phyloP scores from a whole-genome alignment of 805 yeast species.

The Deakozyma indianensis region DNA sequence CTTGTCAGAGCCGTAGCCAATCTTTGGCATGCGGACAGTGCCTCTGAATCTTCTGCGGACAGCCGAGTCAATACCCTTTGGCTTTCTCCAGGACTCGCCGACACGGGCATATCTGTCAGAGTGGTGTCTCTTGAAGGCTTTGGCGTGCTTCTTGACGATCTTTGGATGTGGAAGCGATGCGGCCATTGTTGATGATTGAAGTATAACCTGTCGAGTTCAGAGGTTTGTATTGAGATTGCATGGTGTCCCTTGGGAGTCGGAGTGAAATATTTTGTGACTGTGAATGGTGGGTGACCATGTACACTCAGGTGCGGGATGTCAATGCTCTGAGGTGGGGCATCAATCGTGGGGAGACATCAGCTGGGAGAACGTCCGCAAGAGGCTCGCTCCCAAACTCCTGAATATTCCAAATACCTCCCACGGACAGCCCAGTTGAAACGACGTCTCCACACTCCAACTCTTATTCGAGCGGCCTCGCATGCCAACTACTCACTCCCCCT shows the following conservation, averaged over 20 bases:
- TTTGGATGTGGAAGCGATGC: constrained; percentile 96
- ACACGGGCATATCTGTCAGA: constrained; percentile 99
- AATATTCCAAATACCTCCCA: too few relatives aligned
- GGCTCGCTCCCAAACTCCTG: too few relatives aligned
- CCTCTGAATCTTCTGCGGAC: constrained; percentile 99
- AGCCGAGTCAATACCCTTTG: constrained; percentile 99
- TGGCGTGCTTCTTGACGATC: constrained; percentile 98
- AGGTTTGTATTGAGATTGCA: neutral
- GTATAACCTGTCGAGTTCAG: neutral
- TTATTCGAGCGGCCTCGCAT: too few relatives aligned
- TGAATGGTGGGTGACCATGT: neutral
- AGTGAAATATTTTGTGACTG: neutral
- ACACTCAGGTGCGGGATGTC: too few relatives aligned
- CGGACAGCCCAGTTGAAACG: too few relatives aligned
- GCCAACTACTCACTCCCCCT: neutral
- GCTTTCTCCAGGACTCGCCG: constrained; percentile 99
- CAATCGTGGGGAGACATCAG: too few relatives aligned
- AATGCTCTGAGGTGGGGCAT: too few relatives aligned
- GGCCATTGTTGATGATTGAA: constrained; percentile 49
- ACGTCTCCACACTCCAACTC: too few relatives aligned
- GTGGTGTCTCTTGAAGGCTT: constrained; percentile 99
- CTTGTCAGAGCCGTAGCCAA: constrained; percentile 99
- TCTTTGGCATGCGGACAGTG: constrained; percentile 96
- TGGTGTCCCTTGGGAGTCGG: neutral
- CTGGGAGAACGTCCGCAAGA: too few relatives aligned